Evolutionary conservation across 2,329 filamentous ascomycete genomes (phyloP), one percentile per base, ranked within the genome.

Genomic region (Sporothrix protearum): DNA sequence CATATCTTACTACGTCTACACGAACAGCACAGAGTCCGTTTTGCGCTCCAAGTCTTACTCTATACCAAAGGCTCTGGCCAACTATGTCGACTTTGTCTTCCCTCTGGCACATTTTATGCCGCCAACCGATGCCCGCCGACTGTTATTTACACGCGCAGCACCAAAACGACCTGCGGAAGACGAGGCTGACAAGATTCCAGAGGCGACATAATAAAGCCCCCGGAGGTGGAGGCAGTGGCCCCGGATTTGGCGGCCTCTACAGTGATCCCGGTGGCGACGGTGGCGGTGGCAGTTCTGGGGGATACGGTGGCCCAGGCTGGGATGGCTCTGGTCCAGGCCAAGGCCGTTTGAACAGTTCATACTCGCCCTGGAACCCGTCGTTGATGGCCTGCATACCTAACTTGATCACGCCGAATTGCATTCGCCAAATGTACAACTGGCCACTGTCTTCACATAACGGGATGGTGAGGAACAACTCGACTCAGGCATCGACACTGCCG

Each of bases 31-130:
- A 7, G 66, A 64, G 3, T 77, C 81, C 1, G 80, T 85, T 2
- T 77, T 86, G 2, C 81, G 85, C 14, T 81, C 84, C 3, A 80
- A 76, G 12, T 77, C 81, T 22, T 86, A 87, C 74, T 79, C 79
- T 1, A 77, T 86, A 1, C 84, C 85, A 0, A 78, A 78, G 3
- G 73, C 76, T 3, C 77, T 86, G 5, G 75, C 77, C 1, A 75
- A 77, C 1, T 76, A 79, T 71, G 80, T 86, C 69, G 80, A 80
- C 69, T 86, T 86, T 73, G 78, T 86, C 36, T 81, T 84, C 53
- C 85, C 85, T 0, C 76, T 86, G 55, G 78, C 80, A 71, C 83
- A 86, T 78, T 86, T 86, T 71, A 83, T 85, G 81, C 78, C 79
- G 2, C 83, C 83, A 1, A 22, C n/a, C 16, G 68, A 69, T 36